Evolutionary conservation across 2,329 filamentous ascomycete genomes (phyloP), one percentile per base, ranked within the genome.

Genomic region (Penicillium expansum): DNA sequence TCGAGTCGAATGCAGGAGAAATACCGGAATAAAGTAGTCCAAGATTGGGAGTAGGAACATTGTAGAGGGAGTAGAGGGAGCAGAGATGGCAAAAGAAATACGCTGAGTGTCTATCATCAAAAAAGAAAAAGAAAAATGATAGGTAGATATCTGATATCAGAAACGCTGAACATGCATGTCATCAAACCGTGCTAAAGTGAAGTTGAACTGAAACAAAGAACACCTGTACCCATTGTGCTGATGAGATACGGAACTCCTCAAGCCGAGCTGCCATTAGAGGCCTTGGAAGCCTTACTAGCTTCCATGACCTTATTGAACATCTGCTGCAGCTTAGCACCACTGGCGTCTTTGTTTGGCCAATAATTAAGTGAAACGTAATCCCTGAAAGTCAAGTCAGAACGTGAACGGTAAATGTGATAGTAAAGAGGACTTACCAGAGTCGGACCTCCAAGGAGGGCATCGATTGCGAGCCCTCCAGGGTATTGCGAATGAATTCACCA

Each of bases 311-410:
- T 75, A 47, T 72, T 62, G 58, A 74, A 76, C 71, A 75, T 75
- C 49, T 68, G 63, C 55, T 71, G 71, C 24, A 76, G 66, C 60
- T 74, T 71, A 18, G 64, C 52, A 29, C 72, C 72, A 54, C 67
- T 69, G 32, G 68, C 69, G 7, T 77, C 76, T 62, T 77, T 76
- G 63, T 79, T 78, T 16, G 77, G 76, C 76, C 77, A 80, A 59
- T 79, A 77, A 24, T 74, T 73, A 20, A 70, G 64, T 18, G 75
- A 74, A 47, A 78, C 77, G 60, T 77, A 77, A 53, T 76, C 73
- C 77, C 77, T 79, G 33, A 35, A 43, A 38, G 53, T 42, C 16
- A 56, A 20, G 61, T 76, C 59, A 75, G 67, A 51, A 60, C 39
- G 22, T 57, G 47, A 22, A n/a, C 52, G 39, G 24, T 47, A 29